A percentile compares a stretch with the other conserved stretches of the same genome.
Conservation (phyloP, 2,329 filamentous ascomycete genomes). For the Penicillium olsonii region DNA sequence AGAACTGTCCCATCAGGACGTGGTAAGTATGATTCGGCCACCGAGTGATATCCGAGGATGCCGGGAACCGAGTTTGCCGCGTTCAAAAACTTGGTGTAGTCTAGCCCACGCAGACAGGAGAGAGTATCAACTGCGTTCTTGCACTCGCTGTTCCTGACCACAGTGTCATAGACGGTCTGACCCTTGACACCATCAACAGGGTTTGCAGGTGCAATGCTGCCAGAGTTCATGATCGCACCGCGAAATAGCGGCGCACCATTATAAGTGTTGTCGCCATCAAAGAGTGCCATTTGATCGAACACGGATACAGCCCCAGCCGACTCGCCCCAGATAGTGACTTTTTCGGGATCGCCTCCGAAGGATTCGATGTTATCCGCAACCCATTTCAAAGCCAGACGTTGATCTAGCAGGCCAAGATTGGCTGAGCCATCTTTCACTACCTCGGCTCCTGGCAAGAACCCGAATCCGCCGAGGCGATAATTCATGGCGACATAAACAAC, state of each 20-base stretch:
- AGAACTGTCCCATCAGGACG: conserved; percentile 69
- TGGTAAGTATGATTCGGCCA: conserved; percentile 73
- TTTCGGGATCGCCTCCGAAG: conserved; percentile 77
- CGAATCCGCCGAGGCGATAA: conserved; percentile 74
- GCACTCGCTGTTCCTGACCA: conserved; percentile 52
- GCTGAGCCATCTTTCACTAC: conserved; percentile 66
- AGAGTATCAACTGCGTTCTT: conserved; percentile 44
- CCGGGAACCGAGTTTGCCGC: conserved; percentile 71
- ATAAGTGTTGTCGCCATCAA: conserved; percentile 71
- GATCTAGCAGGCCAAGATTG: conserved; percentile 73
- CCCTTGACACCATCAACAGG: conserved; percentile 66
- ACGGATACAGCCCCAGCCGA: conserved; percentile 72
- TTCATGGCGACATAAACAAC: conserved; percentile 77
- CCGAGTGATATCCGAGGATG: conserved; percentile 65
- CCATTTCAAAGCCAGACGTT: conserved; percentile 73
- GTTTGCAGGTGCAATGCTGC: conserved; percentile 62
- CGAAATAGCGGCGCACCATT: conserved; percentile 75
- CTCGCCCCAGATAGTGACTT: conserved; percentile 79
- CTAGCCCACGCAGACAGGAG: conserved; percentile 49
- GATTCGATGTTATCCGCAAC: conserved; percentile 73
- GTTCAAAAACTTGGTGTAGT: conserved; percentile 54
- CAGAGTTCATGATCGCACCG: conserved; percentile 76
- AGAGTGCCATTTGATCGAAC: conserved; percentile 73
- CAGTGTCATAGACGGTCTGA: conserved; percentile 57
- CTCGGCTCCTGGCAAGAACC: conserved; percentile 70